Base-by-base conservation (phyloP, 2,329 filamentous ascomycete genomes). In the Pseudogymnoascus sp. region DNA sequence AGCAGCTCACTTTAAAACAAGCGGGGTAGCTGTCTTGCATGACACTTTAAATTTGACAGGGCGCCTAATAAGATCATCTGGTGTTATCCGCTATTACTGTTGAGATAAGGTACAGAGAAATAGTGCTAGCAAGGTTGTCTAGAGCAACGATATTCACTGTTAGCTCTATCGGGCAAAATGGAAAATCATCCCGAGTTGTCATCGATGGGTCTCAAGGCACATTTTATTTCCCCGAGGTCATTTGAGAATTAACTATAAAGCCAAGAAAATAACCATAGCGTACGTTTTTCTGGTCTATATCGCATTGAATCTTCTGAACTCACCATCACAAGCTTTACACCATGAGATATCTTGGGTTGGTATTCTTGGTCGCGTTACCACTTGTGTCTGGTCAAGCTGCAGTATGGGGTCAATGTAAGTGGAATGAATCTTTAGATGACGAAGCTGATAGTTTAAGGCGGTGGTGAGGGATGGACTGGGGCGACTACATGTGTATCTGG, bases 391-490 rank as follows among this genome's bases (percentile, higher is more conserved):
- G 40, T 44, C 40, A 44, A 21, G 40, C 40, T 44, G 40, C 40
- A 66, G 31, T 50, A n/a, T 50, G 44, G 44, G 44, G 44, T 50
- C 44, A 50, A 50, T 50, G 44, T 50, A 29, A 50, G 44, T 50
- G 15, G 23, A 29, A 29, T 9, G 15, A n/a, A n/a, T 50, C 44
- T 29, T 29, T n/a, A n/a, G 2, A 10, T n/a, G 13, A 29, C 44
- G 15, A 29, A 29, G 44, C 44, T 50, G 23, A 50, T 11, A 29
- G 23, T 29, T 50, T n/a, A n/a, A 50, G 44, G 70, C 63, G 70
- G 68, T 13, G 71, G 71, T 1, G 23, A 5, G 19, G 65, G 63
- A 0, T 72, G 69, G 69, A 69, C 65, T 0, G 71, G 71, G 1
- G 59, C 60, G 11, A 66, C 66, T 2, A 62, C 64, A 50, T 72